phyloP scores from a whole-genome alignment of 805 yeast species.

The Yamadazyma scolyti region DNA sequence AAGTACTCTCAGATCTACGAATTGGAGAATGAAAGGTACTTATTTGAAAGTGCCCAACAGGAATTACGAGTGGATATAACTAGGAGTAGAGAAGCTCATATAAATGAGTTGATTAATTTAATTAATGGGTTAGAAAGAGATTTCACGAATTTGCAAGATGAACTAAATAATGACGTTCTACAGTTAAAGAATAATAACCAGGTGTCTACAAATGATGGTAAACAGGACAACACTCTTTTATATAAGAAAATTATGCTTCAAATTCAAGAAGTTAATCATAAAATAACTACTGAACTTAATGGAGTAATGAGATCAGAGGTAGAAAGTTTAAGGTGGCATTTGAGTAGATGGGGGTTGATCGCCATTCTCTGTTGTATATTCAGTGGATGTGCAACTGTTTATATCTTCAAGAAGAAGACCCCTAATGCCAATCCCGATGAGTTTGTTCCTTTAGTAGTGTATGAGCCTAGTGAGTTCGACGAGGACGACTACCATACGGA shows the following conservation, averaged over 20 bases:
- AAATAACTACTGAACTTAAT: constrained; percentile 75
- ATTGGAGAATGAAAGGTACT: constrained; percentile 80
- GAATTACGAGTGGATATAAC: constrained; percentile 79
- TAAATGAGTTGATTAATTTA: constrained; percentile 62
- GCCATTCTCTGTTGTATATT: constrained; percentile 68
- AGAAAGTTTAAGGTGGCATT: constrained; percentile 89
- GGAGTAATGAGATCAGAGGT: constrained; percentile 82
- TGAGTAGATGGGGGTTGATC: constrained; percentile 81
- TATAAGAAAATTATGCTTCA: constrained; percentile 64
- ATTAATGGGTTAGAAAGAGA: constrained; percentile 70
- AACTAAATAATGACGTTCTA: constrained; percentile 58
- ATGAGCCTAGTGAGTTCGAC: constrained; percentile 47
- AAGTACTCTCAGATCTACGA: constrained; percentile 58
- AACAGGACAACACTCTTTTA: constrained; percentile 74
- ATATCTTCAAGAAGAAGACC: constrained; percentile 35
- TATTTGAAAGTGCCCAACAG: constrained; percentile 89
- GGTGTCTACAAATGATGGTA: constrained; percentile 82
- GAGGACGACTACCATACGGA: constrained; percentile 55
- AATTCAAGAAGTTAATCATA: constrained; percentile 79
- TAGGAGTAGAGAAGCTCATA: constrained; percentile 64
- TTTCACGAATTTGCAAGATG: constrained; percentile 71
- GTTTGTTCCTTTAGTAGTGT: constrained; percentile 40
- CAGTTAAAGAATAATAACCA: constrained; percentile 68
- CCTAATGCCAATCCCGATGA: constrained; percentile 16
- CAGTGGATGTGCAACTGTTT: constrained; percentile 48